Conservation (phyloP, 345 rosid genomes). For the Eucalyptus viminalis region DNA sequence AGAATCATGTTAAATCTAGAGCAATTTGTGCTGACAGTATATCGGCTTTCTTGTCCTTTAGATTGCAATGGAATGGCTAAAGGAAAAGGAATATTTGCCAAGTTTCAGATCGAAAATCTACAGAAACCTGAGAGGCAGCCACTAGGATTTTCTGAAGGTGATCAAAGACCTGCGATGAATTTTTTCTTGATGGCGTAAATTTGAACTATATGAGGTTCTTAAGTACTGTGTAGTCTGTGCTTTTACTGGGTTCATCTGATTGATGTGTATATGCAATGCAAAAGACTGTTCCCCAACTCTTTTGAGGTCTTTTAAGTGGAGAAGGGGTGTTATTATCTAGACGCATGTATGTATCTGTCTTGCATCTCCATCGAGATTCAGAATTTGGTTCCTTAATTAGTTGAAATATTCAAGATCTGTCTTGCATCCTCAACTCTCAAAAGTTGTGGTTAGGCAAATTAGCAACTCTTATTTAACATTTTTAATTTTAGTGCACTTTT, state of each 20-base stretch:
- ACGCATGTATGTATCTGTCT: neutral
- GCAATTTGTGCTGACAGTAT: neutral
- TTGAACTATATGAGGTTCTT: neutral
- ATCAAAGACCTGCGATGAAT: neutral
- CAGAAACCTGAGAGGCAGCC: slow-evolving; percentile 13
- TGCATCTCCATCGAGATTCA: neutral
- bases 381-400: neutral
- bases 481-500: neutral
- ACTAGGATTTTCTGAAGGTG: slow-evolving; percentile 24
- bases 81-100: slow-evolving; percentile 8
- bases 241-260: neutral
- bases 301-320: neutral
- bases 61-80: slow-evolving; percentile 9
- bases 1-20: neutral
- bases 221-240: neutral
- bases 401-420: neutral
- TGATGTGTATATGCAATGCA: neutral
- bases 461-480: neutral
- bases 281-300: neutral
- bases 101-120: slow-evolving; percentile 4
- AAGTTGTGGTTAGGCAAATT: neutral
- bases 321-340: neutral
- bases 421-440: neutral
- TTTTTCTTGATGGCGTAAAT: neutral
- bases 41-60: neutral